Base-by-base conservation (phyloP, 371 early-diverging fungal genomes). In the Mortierella sp. region DNA sequence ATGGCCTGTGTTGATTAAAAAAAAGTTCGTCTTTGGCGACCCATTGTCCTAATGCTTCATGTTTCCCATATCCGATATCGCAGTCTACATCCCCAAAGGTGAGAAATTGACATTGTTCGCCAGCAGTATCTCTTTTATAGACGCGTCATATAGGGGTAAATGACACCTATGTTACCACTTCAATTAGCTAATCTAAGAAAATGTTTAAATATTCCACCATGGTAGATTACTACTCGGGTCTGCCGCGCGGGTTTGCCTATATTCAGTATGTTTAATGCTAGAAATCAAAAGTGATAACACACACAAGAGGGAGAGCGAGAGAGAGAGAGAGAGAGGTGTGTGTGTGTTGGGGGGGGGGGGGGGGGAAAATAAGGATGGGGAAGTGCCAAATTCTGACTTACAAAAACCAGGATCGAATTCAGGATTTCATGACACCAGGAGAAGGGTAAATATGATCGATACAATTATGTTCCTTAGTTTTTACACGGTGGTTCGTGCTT, bases 1-100 rank as follows among this genome's bases (percentile, higher is more conserved):
- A 3, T 3, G 6, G 13, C 16, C 32, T 28, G 28, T 32, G 10
- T 63, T 63, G 28, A 45, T n/a, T n/a, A n/a, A 8, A n/a, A n/a
- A n/a, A n/a, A 16, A 21, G 36, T 60, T 58, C 4, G 36, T 3
- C 32, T 0, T 11, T 9, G 19, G 22, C n/a, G 53, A n/a, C 10
- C 24, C 36, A 58, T 32, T 36, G 58, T 36, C 4, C 59, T 40
- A 59, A 38, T 21, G n/a, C 16, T 19, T 67, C 19, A n/a, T 16
- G 16, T 58, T n/a, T 19, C 9, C 58, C 58, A 21, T 47, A 0
- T 28, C 24, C 6, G n/a, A 19, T 21, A 16, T 24, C 9, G 19
- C 16, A 79, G 81, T 81, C 28, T 81, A 81, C 64, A 81, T 81
- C 66, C 81, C 81, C 63, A 81, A 76, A 68, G 79, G 79, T 78